Percentiles rank a stretch among this genome's conserved stretches.
Evolutionary conservation across 139 green algal genomes (phyloP).

Genomic region (Chlamydomonas sphaeroides): DNA sequence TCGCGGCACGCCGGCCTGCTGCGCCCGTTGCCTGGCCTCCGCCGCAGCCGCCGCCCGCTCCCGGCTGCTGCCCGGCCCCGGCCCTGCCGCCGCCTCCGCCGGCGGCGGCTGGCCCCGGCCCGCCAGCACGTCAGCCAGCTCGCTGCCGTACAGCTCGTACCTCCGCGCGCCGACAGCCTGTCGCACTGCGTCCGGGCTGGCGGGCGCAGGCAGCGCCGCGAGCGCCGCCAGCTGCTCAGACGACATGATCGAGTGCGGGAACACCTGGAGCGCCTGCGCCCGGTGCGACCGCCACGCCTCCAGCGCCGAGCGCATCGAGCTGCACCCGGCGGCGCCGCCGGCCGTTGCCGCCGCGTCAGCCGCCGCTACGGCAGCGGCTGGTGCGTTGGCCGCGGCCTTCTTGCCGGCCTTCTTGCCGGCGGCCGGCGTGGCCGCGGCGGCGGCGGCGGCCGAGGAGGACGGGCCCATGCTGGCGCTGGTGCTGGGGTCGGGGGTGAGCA

Average conservation of each 20-base stretch:
- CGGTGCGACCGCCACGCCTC: background rate
- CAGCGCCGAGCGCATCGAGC: background rate
- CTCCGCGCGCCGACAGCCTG: slow-evolving; percentile 3
- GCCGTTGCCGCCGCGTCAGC: background rate
- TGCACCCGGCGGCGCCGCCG: no score
- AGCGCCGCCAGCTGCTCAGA: slow-evolving; percentile 21
- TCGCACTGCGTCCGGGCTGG: background rate
- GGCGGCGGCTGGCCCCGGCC: background rate
- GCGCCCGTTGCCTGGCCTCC: background rate
- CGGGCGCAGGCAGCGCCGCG: background rate
- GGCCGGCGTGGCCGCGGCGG: background rate
- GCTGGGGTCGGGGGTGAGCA: slow-evolving; percentile 1
- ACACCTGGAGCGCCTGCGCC: slow-evolving; percentile 16
- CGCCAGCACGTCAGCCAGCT: slow-evolving; percentile 19
- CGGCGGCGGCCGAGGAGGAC: background rate
- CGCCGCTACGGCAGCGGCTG: background rate
- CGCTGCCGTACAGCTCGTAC: slow-evolving; percentile 30
- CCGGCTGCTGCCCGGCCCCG: background rate
- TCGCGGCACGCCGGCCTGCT: background rate
- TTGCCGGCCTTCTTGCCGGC: background rate
- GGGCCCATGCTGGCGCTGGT: no score
- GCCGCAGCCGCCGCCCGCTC: background rate
- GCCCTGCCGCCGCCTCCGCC: background rate
- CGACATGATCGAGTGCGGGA: slow-evolving; percentile 30
- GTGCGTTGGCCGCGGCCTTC: background rate